phyloP scores from a whole-genome alignment of 768 basidiomycete species.

The Agrocybe praecox region DNA sequence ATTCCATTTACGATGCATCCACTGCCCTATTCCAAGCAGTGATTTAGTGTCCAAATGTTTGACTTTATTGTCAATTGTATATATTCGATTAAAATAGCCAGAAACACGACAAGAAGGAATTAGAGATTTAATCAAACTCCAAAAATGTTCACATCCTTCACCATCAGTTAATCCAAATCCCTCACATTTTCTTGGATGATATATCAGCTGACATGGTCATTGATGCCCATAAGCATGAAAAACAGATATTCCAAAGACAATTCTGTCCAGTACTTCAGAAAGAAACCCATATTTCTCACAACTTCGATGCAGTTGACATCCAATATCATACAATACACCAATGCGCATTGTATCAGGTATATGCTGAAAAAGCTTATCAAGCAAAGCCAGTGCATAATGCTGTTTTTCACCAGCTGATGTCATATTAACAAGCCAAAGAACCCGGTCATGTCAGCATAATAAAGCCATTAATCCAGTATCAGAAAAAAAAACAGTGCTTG shows the following conservation, averaged over 20 bases:
- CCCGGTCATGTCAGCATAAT: conserved; percentile 36
- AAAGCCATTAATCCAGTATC: conserved; percentile 40
- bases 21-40: not conserved
- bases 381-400: conserved; percentile 30
- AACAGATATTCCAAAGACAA: conserved; percentile 32
- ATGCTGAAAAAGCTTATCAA: conserved; percentile 32
- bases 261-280: conserved; percentile 16
- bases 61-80: conserved; percentile 14
- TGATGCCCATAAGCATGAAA: conserved; percentile 44
- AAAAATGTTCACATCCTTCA: conserved; percentile 34
- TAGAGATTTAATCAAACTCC: conserved; percentile 26
- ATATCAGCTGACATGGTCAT: conserved; percentile 38
- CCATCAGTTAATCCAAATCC: conserved; percentile 31
- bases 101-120: conserved; percentile 14
- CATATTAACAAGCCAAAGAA: conserved; percentile 39
- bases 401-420: conserved; percentile 34
- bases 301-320: conserved; percentile 33
- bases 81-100: conserved; percentile 10
- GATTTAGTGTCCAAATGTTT: conserved; percentile 7
- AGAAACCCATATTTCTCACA: conserved; percentile 28
- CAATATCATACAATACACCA: conserved; percentile 36
- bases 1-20: conserved; percentile 8
- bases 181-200: conserved; percentile 33
- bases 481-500: conserved; percentile 27
- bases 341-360: conserved; percentile 27